Evolutionary conservation across 2,329 filamentous ascomycete genomes (phyloP).

Genomic region (Colletotrichum plurivorum): DNA sequence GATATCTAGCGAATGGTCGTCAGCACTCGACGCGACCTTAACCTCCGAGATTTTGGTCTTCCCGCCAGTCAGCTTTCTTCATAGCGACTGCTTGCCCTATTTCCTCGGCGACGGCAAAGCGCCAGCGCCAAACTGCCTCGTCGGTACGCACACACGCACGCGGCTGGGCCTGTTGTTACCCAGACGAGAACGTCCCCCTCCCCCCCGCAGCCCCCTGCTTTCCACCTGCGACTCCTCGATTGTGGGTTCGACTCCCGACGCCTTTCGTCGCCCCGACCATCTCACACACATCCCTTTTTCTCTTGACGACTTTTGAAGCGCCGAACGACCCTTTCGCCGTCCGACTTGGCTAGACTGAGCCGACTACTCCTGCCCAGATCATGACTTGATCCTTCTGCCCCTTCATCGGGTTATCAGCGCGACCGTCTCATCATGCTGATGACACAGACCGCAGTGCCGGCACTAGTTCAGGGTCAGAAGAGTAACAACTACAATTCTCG

Average conservation of each 20-base stretch:
- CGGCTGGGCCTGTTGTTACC: no score
- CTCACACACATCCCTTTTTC: constrained; percentile 10
- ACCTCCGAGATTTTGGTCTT: no score
- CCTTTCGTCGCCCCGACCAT: constrained; percentile 23
- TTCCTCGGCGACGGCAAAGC: no score
- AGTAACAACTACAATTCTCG: constrained; percentile 53
- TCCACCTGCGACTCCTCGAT: constrained; percentile 39
- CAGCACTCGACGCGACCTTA: no score
- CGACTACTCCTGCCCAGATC: constrained; percentile 31
- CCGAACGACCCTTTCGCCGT: constrained; percentile 9
- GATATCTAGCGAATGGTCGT: no score
- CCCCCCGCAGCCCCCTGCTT: constrained; percentile 37
- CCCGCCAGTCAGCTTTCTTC: no score
- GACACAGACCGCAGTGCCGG: constrained; percentile 63
- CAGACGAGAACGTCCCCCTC: constrained; percentile 32
- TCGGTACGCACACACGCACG: no score
- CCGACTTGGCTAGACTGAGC: constrained; percentile 18
- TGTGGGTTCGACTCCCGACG: constrained; percentile 33
- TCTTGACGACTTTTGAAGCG: constrained; percentile 11
- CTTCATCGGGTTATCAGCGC: constrained; percentile 38
- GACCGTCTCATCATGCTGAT: constrained; percentile 65
- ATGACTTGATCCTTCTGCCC: constrained; percentile 39
- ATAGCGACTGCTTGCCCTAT: no score
- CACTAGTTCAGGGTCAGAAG: constrained; percentile 60
- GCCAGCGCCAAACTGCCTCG: no score